A percentile compares a stretch with the other conserved stretches of the same genome.
phyloP scores from a whole-genome alignment of 2,329 filamentous ascomycete genomes.

The Coniochaeta sp. region DNA sequence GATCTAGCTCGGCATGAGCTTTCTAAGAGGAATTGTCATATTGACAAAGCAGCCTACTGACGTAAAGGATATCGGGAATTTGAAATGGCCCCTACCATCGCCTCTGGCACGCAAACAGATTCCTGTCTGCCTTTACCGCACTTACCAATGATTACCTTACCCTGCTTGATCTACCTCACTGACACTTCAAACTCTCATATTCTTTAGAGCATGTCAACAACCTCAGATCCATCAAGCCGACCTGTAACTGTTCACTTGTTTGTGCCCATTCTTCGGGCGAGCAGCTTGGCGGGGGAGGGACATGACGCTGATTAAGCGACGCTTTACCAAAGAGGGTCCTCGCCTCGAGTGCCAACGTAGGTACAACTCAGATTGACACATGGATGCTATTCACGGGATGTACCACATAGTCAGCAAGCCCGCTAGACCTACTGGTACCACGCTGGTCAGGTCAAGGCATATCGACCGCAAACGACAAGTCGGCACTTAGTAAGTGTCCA shows the following conservation, averaged over 20 bases:
- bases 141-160: background rate
- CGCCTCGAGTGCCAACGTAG: background rate
- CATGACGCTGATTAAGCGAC: background rate
- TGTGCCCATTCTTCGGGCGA: background rate
- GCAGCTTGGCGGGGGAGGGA: background rate
- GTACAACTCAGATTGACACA: too few species aligned
- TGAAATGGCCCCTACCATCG: background rate
- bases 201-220: too few species aligned
- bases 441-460: too few species aligned
- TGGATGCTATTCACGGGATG: background rate
- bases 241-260: background rate
- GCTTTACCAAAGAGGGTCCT: background rate
- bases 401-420: background rate
- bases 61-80: background rate
- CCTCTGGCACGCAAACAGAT: background rate
- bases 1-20: background rate
- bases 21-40: background rate
- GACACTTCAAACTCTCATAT: background rate
- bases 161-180: background rate
- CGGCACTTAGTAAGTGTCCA: background rate
- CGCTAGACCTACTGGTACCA: background rate
- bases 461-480: background rate
- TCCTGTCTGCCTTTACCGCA: background rate
- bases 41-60: conserved; percentile 9
- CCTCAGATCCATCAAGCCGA: background rate